Percentiles rank a stretch among this genome's conserved stretches.
These are phyloP conservation scores for Kwoniella sp. DNA, from an alignment of 768 basidiomycete species.

Conservation along the genomic window DNA sequence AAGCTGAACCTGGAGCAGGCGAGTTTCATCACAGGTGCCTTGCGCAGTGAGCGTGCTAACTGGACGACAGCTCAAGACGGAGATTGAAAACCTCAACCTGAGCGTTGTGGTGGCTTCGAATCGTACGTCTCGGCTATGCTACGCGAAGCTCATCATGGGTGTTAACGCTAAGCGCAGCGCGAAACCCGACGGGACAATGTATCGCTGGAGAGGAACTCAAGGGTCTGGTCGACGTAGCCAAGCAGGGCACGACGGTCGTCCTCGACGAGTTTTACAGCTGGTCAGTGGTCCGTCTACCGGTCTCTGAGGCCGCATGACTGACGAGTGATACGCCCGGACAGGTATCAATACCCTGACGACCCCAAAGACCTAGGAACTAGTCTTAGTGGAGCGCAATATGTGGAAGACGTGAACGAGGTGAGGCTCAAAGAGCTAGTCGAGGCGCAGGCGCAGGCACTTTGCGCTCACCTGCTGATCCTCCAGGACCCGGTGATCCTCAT, in stretches of 20 bases:
- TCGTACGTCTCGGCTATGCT: conserved; percentile 48
- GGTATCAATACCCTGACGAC: conserved; percentile 78
- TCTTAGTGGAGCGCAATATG: conserved; percentile 73
- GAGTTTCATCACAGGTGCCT: background rate
- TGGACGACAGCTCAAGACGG: conserved; percentile 76
- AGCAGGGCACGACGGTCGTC: conserved; percentile 69
- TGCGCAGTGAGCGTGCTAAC: too few relatives aligned
- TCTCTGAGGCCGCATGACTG: background rate
- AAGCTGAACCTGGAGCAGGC: conserved; percentile 62
- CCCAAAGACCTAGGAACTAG: conserved; percentile 70
- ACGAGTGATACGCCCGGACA: background rate
- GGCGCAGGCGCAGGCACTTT: background rate
- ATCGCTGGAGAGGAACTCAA: conserved; percentile 73
- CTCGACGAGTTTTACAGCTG: conserved; percentile 78
- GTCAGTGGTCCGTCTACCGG: conserved; percentile 41
- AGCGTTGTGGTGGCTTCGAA: conserved; percentile 84
- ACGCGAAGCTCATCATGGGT: background rate
- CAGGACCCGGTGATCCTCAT: conserved; percentile 78
- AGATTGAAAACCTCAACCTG: conserved; percentile 76
- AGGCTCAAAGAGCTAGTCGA: conserved; percentile 8
- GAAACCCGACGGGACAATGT: conserved; percentile 93
- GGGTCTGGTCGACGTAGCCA: conserved; percentile 67
- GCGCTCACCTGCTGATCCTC: background rate
- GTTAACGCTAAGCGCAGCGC: conserved; percentile 54
- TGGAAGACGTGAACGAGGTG: conserved; percentile 79